Base-by-base conservation (phyloP, 192 early-diverging fungal genomes). In the Umbelopsis sp. region DNA sequence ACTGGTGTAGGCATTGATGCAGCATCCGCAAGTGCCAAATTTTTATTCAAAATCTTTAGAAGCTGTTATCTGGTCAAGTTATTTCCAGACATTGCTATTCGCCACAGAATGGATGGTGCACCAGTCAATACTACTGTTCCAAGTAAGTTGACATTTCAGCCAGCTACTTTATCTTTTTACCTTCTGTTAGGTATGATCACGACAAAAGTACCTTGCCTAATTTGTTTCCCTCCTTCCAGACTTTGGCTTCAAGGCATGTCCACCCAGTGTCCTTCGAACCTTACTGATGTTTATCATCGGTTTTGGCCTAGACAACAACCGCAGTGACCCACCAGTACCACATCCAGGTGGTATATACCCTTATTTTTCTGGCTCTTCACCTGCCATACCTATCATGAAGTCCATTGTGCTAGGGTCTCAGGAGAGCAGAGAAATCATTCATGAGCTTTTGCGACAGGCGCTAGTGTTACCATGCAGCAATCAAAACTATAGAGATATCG, bases 381-480 rank as follows among this genome's bases (percentile, higher is more conserved):
- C 88, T 2, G 86, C 85, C 9, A 87, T 85, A 1, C 87, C 86
- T 4, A 88, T 89, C 32, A 71, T 89, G 17, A 89, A 88, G 52
- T 87, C 84, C 0, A 87, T 89, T 43, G 82, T 89, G 4, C 74
- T 83, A 22, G 80, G 80, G 1, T 80, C 81, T 1, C 81, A 86
- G 45, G 81, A 79, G 45, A 91, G 90, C 53, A 72, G 92, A 2
- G 93, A 95, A 73, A 82, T 93, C 38, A 79, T 92, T 22, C 93
- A 95, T 73, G 94, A 95, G 71, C 81, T 91, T 47, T 66, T 95
- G 3, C 75, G 89, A 51, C 94, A 95, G 75, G 80, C 85, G 5
- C 70, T 95, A n/a, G 68, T 89, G 45, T 31, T 91, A 17, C 93
- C 93, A 9, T 80, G 76, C 53, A 81, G 74, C 21, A 84, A 83